These are phyloP conservation scores for Pestalotiopsis sp. DNA, from an alignment of 2,329 filamentous ascomycete species.

Conservation along the genomic window DNA sequence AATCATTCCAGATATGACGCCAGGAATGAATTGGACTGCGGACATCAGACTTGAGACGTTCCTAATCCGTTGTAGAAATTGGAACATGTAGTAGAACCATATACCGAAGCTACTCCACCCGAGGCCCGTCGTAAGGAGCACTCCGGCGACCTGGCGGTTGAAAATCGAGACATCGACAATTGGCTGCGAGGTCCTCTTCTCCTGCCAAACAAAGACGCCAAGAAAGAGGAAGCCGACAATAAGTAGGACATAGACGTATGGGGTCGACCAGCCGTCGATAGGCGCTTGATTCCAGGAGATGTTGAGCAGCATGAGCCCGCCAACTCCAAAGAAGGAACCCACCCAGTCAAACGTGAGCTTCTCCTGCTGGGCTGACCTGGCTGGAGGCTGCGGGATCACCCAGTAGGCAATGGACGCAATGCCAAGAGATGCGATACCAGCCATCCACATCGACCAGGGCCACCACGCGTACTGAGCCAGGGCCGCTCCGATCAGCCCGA, in stretches of 20 bases:
- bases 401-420: conserved; percentile 34
- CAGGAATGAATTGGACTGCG: conserved; percentile 31
- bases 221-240: conserved; percentile 60
- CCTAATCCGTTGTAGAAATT: conserved; percentile 38
- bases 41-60: conserved; percentile 33
- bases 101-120: conserved; percentile 45
- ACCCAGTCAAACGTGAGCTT: conserved; percentile 34
- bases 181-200: conserved; percentile 46
- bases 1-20: conserved; percentile 25
- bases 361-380: conserved; percentile 24
- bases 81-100: conserved; percentile 42
- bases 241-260: conserved; percentile 59
- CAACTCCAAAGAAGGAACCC: conserved; percentile 49
- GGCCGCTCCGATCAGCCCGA: conserved; percentile 42
- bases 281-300: conserved; percentile 70
- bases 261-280: conserved; percentile 57
- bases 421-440: conserved; percentile 36
- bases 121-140: conserved; percentile 44
- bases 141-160: conserved; percentile 44
- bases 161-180: conserved; percentile 52
- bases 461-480: conserved; percentile 44
- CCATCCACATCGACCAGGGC: conserved; percentile 51
- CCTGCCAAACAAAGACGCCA: conserved; percentile 58
- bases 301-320: conserved; percentile 63
- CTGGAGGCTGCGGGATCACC: conserved; percentile 33